Evolutionary conservation across 805 yeast genomes (phyloP).

Genomic region (Saccharomycopsis oosterbeekiorum): DNA sequence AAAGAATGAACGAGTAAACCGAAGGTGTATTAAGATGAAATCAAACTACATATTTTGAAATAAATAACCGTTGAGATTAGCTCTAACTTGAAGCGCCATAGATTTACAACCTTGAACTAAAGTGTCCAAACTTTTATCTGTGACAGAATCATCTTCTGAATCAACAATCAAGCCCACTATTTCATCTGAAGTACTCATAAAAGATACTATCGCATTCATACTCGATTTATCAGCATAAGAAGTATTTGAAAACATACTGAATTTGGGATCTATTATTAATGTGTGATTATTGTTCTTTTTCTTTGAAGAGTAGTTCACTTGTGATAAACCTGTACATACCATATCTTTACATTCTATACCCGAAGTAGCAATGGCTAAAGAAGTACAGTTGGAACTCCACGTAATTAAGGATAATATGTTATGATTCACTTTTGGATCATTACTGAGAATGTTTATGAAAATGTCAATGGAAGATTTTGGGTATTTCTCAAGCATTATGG

Average conservation of each 20-base stretch:
- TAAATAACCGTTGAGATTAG: conserved; percentile 10
- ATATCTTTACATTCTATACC: conserved; percentile 73
- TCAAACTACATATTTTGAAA: background rate
- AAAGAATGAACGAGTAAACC: background rate
- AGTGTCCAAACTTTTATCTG: conserved; percentile 20
- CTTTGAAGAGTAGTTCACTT: conserved; percentile 2
- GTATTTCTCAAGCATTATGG: conserved; percentile 56
- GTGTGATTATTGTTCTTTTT: background rate
- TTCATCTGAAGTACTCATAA: conserved; percentile 45
- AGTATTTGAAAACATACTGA: background rate
- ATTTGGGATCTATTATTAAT: conserved; percentile 5
- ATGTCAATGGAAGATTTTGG: conserved; percentile 87
- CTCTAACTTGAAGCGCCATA: conserved; percentile 14
- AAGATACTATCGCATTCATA: conserved; percentile 31
- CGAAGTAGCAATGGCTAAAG: conserved; percentile 74
- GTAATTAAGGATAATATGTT: conserved; percentile 33
- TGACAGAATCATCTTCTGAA: conserved; percentile 22
- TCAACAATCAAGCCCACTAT: conserved; percentile 54
- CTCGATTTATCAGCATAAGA: background rate
- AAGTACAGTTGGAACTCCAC: conserved; percentile 52
- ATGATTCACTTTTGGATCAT: conserved; percentile 21
- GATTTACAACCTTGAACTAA: conserved; percentile 12
- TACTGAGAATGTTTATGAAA: conserved; percentile 54
- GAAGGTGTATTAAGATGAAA: background rate
- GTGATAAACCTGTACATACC: conserved; percentile 54